phyloP scores from a whole-genome alignment of 306 rosid genomes.

The Fagus crenata region DNA sequence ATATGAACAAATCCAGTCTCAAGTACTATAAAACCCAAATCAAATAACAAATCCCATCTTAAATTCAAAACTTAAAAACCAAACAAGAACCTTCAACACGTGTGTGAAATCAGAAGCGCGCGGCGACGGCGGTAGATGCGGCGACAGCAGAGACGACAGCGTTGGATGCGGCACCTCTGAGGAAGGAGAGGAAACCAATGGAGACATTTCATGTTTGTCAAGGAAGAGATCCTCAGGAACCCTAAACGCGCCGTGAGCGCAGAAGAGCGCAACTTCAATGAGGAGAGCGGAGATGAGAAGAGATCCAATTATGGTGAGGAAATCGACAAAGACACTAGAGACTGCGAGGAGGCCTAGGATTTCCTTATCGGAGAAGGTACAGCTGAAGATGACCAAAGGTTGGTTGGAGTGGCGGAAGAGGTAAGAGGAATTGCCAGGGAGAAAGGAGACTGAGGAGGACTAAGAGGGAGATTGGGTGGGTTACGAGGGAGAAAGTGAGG shows the following conservation, averaged over 20 bases:
- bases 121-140: slow-evolving; percentile 35
- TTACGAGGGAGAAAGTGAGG: slow-evolving; percentile 64
- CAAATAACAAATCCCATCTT: background rate
- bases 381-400: slow-evolving; percentile 74
- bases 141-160: slow-evolving; percentile 39
- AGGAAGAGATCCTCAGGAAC: no score
- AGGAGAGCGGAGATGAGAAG: no score
- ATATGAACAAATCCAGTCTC: background rate
- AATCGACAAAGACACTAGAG: no score
- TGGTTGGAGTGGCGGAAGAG: slow-evolving; percentile 91
- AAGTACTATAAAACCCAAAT: background rate
- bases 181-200: slow-evolving; percentile 62
- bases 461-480: slow-evolving; percentile 67
- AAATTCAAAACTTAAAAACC: no score
- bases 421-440: slow-evolving; percentile 82
- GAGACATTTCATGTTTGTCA: slow-evolving; percentile 14
- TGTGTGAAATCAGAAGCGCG: slow-evolving; percentile 43
- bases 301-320: no score
- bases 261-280: no score
- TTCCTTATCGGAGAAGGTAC: slow-evolving; percentile 68
- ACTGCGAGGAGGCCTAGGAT: slow-evolving; percentile 27
- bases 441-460: slow-evolving; percentile 61
- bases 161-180: slow-evolving; percentile 52
- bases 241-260: no score
- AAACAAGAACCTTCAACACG: background rate